Conservation (phyloP, 2,329 filamentous ascomycete genomes). For the Blastomyces silverae region DNA sequence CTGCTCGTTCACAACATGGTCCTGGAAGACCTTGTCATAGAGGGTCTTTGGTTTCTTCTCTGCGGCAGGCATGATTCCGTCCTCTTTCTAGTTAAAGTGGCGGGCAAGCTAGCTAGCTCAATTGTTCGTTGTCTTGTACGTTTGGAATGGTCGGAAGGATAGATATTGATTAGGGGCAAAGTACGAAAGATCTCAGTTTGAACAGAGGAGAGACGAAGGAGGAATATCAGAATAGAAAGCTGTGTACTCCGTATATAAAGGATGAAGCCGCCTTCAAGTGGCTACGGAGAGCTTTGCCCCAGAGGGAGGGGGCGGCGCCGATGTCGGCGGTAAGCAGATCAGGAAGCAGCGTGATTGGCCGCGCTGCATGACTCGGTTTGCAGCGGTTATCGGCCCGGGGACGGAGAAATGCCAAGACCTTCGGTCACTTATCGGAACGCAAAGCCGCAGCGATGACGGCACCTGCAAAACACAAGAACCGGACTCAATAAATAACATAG, state of each 20-base stretch:
- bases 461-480: background rate
- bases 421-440: slow-evolving; percentile 15
- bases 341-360: slow-evolving; percentile 27
- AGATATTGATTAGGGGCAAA: background rate
- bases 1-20: slow-evolving; percentile 93
- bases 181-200: background rate
- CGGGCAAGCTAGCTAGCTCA: background rate
- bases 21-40: slow-evolving; percentile 95
- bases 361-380: background rate
- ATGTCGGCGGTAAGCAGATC: slow-evolving; percentile 36
- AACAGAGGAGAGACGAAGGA: background rate
- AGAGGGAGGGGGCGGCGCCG: slow-evolving; percentile 31
- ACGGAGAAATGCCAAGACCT: background rate
- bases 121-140: slow-evolving; percentile 24
- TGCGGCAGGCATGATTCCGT: slow-evolving; percentile 62
- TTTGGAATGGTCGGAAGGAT: background rate
- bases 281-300: background rate
- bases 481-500: background rate
- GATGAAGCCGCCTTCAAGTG: background rate
- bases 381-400: background rate
- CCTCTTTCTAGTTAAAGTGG: background rate
- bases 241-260: background rate
- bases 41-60: slow-evolving; percentile 70
- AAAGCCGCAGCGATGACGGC: background rate
- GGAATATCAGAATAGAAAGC: background rate